Base-by-base conservation (phyloP, 805 yeast genomes). In the Wickerhamiella sergipiensis region DNA sequence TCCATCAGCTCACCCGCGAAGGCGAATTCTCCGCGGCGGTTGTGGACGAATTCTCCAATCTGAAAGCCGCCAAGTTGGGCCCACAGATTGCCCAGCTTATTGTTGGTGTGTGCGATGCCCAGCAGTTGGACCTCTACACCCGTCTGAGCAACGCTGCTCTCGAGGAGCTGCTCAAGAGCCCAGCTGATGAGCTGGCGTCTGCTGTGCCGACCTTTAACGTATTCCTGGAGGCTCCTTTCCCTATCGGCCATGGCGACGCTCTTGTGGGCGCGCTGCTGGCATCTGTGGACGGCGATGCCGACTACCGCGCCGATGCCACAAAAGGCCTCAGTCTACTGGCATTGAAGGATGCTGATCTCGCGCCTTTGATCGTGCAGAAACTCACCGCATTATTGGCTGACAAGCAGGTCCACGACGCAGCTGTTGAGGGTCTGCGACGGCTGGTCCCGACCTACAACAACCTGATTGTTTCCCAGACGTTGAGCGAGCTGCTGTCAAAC, bases 231-330 rank as follows among this genome's bases (percentile, higher is more conserved):
- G 55, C 23, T 48, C 60, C 22, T 4, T 46, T 49, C 17, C 12
- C 63, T 23, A 69, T 80, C 7, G 72, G 79, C 7, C 74, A 68
- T 62, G 80, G 83, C 54, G 95, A 88, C 59, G 79, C 79, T 40
- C 68, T 89, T 15, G 66, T 88, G 29, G 77, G 80, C 50, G 68
- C 82, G 43, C 64, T 86, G 47, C 76, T 82, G 61, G 74, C 83
- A 0, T 74, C 85, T 0, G 79, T 95, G 0, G 74, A 72, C 33
- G 67, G 77, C 29, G 95, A 85, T 59, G 80, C 80, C 10, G 77
- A 88, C 1, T 70, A 87, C 51, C 74, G 87, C 59, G 73, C 83
- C 24, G 67, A 82, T 42, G 77, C 92, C 1, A 69, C 84, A 26
- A 77, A 77, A 50, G 85, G 83, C 45, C 71, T 87, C 48, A 72